Conservation (phyloP, 805 yeast species). For the Metschnikowia gelsemii region DNA sequence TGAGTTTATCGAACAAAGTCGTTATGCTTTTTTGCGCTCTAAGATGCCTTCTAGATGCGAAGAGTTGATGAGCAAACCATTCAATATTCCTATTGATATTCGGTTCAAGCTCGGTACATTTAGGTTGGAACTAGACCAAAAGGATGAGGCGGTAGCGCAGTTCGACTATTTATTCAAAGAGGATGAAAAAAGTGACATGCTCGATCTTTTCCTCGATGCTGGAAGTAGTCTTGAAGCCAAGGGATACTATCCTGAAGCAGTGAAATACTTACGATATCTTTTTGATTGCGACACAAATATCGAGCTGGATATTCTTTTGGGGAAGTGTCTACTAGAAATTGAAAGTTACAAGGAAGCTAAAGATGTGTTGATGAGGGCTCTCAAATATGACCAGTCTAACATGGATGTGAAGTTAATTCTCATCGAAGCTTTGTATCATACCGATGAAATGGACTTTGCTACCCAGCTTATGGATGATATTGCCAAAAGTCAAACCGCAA, state of each 20-base stretch:
- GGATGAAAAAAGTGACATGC: slow-evolving; percentile 52
- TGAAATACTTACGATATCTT: slow-evolving; percentile 53
- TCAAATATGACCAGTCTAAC: slow-evolving; percentile 58
- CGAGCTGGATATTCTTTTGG: slow-evolving; percentile 60
- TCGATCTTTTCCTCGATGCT: slow-evolving; percentile 74
- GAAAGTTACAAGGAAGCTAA: slow-evolving; percentile 69
- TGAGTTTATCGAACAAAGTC: slow-evolving; percentile 65
- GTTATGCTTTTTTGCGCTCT: slow-evolving; percentile 39
- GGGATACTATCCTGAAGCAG: slow-evolving; percentile 73
- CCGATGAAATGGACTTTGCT: slow-evolving; percentile 61
- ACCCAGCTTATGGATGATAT: slow-evolving; percentile 55
- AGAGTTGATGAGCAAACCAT: slow-evolving; percentile 25
- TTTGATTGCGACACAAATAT: slow-evolving; percentile 34
- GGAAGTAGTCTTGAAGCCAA: slow-evolving; percentile 70
- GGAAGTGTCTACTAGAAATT: slow-evolving; percentile 72
- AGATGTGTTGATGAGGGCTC: slow-evolving; percentile 52
- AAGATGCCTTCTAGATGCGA: slow-evolving; percentile 13
- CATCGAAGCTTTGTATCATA: slow-evolving; percentile 75
- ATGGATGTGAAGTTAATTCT: slow-evolving; percentile 73
- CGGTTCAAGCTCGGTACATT: slow-evolving; percentile 76
- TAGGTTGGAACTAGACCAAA: slow-evolving; percentile 62
- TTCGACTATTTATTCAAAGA: slow-evolving; percentile 58
- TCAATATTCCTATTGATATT: slow-evolving; percentile 78
- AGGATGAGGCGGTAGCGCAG: slow-evolving; percentile 72
- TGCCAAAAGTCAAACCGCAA: slow-evolving; percentile 23